Base-by-base conservation (phyloP, 2,329 filamentous ascomycete genomes). In the Alternaria arborescens region DNA sequence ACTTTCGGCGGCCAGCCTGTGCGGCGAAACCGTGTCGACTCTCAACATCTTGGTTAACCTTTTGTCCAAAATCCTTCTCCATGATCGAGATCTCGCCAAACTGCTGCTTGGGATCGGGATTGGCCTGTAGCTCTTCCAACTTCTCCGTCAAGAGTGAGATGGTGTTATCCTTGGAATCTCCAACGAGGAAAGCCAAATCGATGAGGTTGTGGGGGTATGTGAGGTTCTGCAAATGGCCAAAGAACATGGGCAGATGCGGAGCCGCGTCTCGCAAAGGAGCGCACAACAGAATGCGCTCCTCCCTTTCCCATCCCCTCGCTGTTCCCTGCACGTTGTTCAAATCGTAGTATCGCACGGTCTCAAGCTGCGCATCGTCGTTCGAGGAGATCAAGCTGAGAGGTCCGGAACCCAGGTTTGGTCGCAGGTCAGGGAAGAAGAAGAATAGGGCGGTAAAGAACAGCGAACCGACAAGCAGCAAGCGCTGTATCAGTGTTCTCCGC, bases 41-140 rank as follows among this genome's bases (percentile, higher is more conserved):
- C 82, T 99, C 95, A 26, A 98, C 93, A 80, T 99, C 94, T 80
- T 99, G 95, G 66, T 97, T 92, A 61, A 99, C 95, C 77, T 94
- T 94, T 78, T 99, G 95, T 3, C 95, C 95, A 82, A 99, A 99
- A 78, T 99, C 94, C 82, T 99, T 99, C 81, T 98, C 93, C 67
- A 99, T 94, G 61, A 99, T 95, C 0, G 93, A 97, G 60, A 99
- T 95, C 81, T 99, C 95, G 62, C 95, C 95, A 75, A 94, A 99
- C 16, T 91, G 89, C 80, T 94, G 89, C 70, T 88, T 89, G 11
- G 90, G 88, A 70, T 97, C 91, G 22, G 89, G 84, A 62, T 95
- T 87, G 24, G 87, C 88, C 80, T 99, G 95, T 14, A 97, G 85
- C 41, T 89, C 87, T 69, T 92, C 87, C 54, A 99, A 82, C 71